Evolutionary conservation across 1,284 basidiomycete species (phyloP).

Genomic region (Cutaneotrichosporon dermatis): DNA sequence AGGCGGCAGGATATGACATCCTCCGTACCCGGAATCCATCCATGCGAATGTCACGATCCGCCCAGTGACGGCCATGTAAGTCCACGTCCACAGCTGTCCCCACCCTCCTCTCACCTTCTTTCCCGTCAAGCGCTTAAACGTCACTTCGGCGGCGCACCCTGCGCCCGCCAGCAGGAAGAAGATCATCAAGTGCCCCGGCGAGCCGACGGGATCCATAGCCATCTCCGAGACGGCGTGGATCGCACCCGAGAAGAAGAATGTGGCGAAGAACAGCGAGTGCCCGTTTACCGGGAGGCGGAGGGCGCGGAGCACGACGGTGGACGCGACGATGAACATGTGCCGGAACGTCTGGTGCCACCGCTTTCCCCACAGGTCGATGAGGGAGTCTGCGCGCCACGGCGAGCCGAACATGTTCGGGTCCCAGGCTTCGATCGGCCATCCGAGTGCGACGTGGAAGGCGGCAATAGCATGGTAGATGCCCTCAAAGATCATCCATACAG

Average conservation of each 20-base stretch:
- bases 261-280: conserved; percentile 23
- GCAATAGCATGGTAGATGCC: conserved; percentile 33
- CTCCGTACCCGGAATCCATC: neutral
- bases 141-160: conserved; percentile 24
- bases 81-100: conserved; percentile 37
- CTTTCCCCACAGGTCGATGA: conserved; percentile 46
- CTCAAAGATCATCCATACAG: neutral
- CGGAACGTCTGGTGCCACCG: conserved; percentile 46
- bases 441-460: conserved; percentile 19
- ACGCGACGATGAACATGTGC: conserved; percentile 41
- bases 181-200: conserved; percentile 16
- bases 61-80: neutral
- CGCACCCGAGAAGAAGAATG: conserved; percentile 38
- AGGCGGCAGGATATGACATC: neutral
- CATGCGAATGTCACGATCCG: neutral
- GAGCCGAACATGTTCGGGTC: conserved; percentile 37
- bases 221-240: conserved; percentile 42
- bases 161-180: conserved; percentile 40
- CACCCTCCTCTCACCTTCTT: conserved; percentile 30
- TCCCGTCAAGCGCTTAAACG: conserved; percentile 22
- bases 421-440: conserved; percentile 28
- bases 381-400: conserved; percentile 35
- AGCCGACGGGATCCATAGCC: conserved; percentile 27
- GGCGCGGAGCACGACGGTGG: conserved; percentile 17
- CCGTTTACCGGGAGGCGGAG: conserved; percentile 24